Conservation (phyloP, 495 filamentous ascomycete genomes). For the Aspergillus sclerotiicarbonarius region DNA sequence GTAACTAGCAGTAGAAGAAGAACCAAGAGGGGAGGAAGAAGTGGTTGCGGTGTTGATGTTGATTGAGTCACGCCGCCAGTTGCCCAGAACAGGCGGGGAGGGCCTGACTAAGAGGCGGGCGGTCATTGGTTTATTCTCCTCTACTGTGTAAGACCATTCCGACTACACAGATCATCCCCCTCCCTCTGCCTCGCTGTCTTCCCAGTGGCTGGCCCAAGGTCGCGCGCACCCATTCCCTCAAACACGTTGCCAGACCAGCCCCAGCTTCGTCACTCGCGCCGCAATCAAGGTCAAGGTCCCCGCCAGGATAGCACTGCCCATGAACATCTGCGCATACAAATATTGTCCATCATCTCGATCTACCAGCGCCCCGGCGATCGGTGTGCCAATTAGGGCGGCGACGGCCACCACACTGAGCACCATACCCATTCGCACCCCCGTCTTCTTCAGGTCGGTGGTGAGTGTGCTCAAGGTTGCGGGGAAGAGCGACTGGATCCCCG, state of each 20-base stretch:
- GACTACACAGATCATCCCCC: too few relatives aligned
- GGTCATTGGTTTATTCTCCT: background rate
- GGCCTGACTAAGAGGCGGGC: background rate
- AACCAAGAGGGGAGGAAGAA: background rate
- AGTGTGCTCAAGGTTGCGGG: conserved; percentile 60
- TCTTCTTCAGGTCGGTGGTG: conserved; percentile 62
- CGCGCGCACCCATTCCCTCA: conserved; percentile 18
- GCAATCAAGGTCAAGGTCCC: conserved; percentile 45
- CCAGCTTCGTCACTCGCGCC: conserved; percentile 46
- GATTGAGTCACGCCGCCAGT: background rate
- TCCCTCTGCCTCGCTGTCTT: too few relatives aligned
- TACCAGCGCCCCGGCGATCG: conserved; percentile 67
- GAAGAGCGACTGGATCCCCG: conserved; percentile 68
- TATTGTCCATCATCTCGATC: conserved; percentile 49
- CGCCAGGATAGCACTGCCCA: conserved; percentile 48
- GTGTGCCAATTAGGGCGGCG: conserved; percentile 70
- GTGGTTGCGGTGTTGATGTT: too few relatives aligned
- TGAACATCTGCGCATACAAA: conserved; percentile 57
- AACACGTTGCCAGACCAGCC: conserved; percentile 27
- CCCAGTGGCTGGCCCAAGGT: too few relatives aligned
- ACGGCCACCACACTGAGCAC: conserved; percentile 72
- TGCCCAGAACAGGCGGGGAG: background rate
- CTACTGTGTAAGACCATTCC: background rate
- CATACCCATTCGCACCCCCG: conserved; percentile 77
- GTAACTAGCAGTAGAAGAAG: background rate